Base-by-base conservation (phyloP, 306 rosid genomes). In the Casuarina cunninghamiana region DNA sequence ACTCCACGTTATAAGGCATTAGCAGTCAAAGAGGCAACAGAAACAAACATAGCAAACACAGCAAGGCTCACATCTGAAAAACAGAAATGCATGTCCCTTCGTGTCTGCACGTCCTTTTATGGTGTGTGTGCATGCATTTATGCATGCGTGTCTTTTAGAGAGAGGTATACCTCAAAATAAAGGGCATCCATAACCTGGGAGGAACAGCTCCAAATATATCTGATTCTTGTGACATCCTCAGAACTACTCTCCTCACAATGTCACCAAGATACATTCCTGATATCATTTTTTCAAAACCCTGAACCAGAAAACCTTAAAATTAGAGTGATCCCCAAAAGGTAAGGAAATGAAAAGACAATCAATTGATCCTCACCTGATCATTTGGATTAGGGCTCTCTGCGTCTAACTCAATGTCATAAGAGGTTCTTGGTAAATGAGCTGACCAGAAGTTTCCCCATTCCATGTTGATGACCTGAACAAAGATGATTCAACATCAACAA, bases 401-500 rank as follows among this genome's bases (percentile, higher is more conserved):
- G 80, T 94, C 98, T 83, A 94, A 86, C 63, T 87, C 94, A 35
- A 85, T 82, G 80, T 94, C 98, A 75, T 90, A 91, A 3, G 79
- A 49, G 69, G 98, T 91, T 90, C 97, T 94, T 50, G 98, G 98
- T 67, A 91, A 88, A 85, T 94, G 97, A 80, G 97, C 83, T 46
- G 98, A 84, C 97, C 96, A 94, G 81, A 94, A 94, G 79, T 86
- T 91, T 48, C 98, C 98, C 98, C 98, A 94, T 84, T 94, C 98
- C 97, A 90, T 94, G 78, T 94, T 91, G 84, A 94, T 86, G 79
- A 84, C 98, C 98, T 94, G 63, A 78, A 42, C 48, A 57, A 45
- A 21, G 11, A 65, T 2, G 53, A 38, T 50, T 17, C 54, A 32
- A 41, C 2, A 21, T 46, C 2, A 46, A 44, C 72, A 71, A 43